A percentile compares a stretch with the other conserved stretches of the same genome.
phyloP scores from a whole-genome alignment of 805 yeast species.

The Lipomyces sp. region DNA sequence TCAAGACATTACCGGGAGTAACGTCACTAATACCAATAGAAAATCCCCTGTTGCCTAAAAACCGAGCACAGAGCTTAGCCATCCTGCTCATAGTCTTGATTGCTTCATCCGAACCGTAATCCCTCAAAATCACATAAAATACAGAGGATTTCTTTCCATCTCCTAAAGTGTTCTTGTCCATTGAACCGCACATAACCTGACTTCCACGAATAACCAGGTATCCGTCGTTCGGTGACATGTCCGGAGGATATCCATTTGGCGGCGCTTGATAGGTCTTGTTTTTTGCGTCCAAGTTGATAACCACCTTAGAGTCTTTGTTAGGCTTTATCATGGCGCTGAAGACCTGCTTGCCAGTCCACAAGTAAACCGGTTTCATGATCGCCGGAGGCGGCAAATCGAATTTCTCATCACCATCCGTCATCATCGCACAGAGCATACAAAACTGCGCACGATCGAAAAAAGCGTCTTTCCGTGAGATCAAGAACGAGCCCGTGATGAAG shows the following conservation, averaged over 20 bases:
- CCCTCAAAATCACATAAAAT: slow-evolving; percentile 91
- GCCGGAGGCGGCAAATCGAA: slow-evolving; percentile 97
- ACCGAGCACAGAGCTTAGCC: slow-evolving; percentile 99
- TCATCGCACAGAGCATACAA: slow-evolving; percentile 84
- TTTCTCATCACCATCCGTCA: slow-evolving; percentile 88
- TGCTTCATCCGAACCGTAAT: slow-evolving; percentile 95
- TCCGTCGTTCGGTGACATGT: slow-evolving; percentile 98
- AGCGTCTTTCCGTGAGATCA: slow-evolving; percentile 90
- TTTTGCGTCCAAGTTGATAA: slow-evolving; percentile 91
- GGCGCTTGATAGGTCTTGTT: slow-evolving; percentile 90
- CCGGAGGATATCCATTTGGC: slow-evolving; percentile 68
- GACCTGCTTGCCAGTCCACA: slow-evolving; percentile 98
- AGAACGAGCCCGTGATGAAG: slow-evolving; percentile 94
- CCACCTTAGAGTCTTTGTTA: slow-evolving; percentile 71
- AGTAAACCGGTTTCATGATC: slow-evolving; percentile 79
- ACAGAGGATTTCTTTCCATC: slow-evolving; percentile 98
- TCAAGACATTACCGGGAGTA: slow-evolving; percentile 84
- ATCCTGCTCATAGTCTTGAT: slow-evolving; percentile 96
- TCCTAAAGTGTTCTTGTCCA: slow-evolving; percentile 96
- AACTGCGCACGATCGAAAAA: slow-evolving; percentile 88
- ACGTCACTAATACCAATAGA: slow-evolving; percentile 98
- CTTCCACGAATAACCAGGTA: slow-evolving; percentile 90
- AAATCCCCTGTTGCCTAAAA: slow-evolving; percentile 91
- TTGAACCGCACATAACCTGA: slow-evolving; percentile 84
- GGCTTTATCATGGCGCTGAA: slow-evolving; percentile 88